Conservation (phyloP, 768 basidiomycete genomes). For the Suillus brevipes region DNA sequence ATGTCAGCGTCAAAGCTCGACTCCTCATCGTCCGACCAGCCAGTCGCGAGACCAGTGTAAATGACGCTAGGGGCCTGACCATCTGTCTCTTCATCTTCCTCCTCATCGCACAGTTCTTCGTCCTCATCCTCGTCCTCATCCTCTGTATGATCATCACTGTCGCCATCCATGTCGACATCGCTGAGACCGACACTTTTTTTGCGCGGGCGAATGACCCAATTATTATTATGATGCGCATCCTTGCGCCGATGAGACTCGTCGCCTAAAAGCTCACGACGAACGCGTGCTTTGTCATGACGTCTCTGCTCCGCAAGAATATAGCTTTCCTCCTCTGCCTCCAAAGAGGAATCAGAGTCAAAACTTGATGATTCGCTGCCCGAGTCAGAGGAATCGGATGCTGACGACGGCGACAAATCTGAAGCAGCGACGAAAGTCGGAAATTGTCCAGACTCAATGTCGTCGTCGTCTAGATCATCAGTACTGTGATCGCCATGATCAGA, state of each 20-base stretch:
- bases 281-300: slow-evolving; percentile 50
- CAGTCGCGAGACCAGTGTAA: slow-evolving; percentile 67
- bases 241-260: slow-evolving; percentile 46
- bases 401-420: slow-evolving; percentile 53
- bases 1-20: slow-evolving; percentile 80
- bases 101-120: slow-evolving; percentile 38
- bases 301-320: slow-evolving; percentile 52
- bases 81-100: slow-evolving; percentile 50
- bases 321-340: slow-evolving; percentile 62
- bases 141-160: slow-evolving; percentile 56
- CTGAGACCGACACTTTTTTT: slow-evolving; percentile 68
- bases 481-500: slow-evolving; percentile 35
- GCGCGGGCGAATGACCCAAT: slow-evolving; percentile 71
- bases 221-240: slow-evolving; percentile 43
- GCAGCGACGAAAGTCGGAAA: slow-evolving; percentile 75
- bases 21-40: slow-evolving; percentile 80
- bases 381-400: slow-evolving; percentile 46
- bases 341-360: slow-evolving; percentile 54
- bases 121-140: slow-evolving; percentile 56
- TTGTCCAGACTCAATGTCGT: slow-evolving; percentile 36
- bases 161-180: slow-evolving; percentile 65
- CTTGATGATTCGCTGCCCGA: slow-evolving; percentile 36
- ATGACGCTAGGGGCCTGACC: slow-evolving; percentile 37
- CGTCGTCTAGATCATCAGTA: slow-evolving; percentile 30
- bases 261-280: slow-evolving; percentile 60